These are phyloP conservation scores for Ophiocordyceps australis DNA, from an alignment of 2,329 filamentous ascomycete genomes.

Conservation along the genomic window DNA sequence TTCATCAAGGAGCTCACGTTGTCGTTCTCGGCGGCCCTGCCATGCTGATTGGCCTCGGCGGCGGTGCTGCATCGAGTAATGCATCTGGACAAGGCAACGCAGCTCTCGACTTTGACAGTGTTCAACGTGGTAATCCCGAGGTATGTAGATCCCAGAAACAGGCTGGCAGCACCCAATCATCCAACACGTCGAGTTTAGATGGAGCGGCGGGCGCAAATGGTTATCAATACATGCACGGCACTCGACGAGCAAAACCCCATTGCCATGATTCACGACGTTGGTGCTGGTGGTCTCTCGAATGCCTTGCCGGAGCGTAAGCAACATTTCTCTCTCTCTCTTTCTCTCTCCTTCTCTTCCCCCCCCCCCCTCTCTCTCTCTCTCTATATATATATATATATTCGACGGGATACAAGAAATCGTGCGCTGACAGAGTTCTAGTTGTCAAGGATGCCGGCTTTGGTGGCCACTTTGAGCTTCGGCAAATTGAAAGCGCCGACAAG, in stretches of 20 bases:
- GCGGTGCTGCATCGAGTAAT: conserved; percentile 84
- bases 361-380: too few relatives aligned
- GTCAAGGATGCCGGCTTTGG: conserved; percentile 86
- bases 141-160: too few relatives aligned
- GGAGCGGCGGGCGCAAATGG: conserved; percentile 88
- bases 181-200: too few relatives aligned
- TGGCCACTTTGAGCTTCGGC: conserved; percentile 83
- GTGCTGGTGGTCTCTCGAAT: conserved; percentile 61
- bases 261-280: conserved; percentile 93
- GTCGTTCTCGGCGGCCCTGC: conserved; percentile 90
- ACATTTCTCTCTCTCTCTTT: too few relatives aligned
- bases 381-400: too few relatives aligned
- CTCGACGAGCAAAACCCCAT: conserved; percentile 79
- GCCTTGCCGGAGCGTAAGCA: conserved; percentile 60
- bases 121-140: conserved; percentile 91
- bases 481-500: conserved; percentile 76
- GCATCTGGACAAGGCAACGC: conserved; percentile 76
- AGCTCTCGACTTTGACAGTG: conserved; percentile 90
- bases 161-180: too few relatives aligned
- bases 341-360: too few relatives aligned
- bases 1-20: conserved; percentile 74
- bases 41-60: conserved; percentile 93
- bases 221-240: conserved; percentile 85
- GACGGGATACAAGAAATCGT: too few relatives aligned
- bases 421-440: too few relatives aligned